Evolutionary conservation across 2,329 filamentous ascomycete genomes (phyloP).

Genomic region (Phaeoacremonium minimum): DNA sequence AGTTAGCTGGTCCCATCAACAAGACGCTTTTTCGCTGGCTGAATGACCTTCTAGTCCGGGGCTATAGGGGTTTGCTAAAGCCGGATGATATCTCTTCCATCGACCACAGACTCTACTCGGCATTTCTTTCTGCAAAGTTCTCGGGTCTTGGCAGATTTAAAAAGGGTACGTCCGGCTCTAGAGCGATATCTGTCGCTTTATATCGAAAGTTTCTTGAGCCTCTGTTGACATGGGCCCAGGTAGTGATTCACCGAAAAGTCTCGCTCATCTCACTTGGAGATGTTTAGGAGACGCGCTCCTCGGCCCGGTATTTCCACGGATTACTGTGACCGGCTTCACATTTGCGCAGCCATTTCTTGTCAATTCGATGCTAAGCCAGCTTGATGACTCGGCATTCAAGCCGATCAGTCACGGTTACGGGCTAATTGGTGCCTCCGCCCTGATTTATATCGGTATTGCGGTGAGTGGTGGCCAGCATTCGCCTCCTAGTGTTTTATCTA

Average conservation of each 20-base stretch:
- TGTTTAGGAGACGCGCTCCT: too few species aligned
- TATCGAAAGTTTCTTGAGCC: too few species aligned
- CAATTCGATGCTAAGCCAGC: slow-evolving; percentile 11
- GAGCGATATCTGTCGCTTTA: too few species aligned
- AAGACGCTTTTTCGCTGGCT: slow-evolving; percentile 13
- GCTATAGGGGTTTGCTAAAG: slow-evolving; percentile 9
- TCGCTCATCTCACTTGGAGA: too few species aligned
- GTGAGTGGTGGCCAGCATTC: slow-evolving; percentile 5
- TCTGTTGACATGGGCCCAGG: too few species aligned
- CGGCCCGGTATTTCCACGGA: slow-evolving; percentile 9
- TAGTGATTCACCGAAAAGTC: too few species aligned
- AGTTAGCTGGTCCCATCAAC: slow-evolving; percentile 12
- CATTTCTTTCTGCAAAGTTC: too few species aligned
- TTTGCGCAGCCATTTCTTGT: slow-evolving; percentile 14
- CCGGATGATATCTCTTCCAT: slow-evolving; percentile 11
- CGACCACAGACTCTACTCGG: slow-evolving; percentile 6
- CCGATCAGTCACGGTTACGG: slow-evolving; percentile 12
- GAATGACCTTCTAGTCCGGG: slow-evolving; percentile 10
- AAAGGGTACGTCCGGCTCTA: too few species aligned
- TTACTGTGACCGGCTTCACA: slow-evolving; percentile 11
- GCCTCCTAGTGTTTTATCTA: too few species aligned
- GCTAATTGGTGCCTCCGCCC: slow-evolving; percentile 12
- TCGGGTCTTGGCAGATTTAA: too few species aligned
- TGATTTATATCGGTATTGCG: slow-evolving; percentile 13
- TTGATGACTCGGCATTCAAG: slow-evolving; percentile 2